Base-by-base conservation (phyloP, 2,329 filamentous ascomycete species). In the Sporothrix brasiliensis region DNA sequence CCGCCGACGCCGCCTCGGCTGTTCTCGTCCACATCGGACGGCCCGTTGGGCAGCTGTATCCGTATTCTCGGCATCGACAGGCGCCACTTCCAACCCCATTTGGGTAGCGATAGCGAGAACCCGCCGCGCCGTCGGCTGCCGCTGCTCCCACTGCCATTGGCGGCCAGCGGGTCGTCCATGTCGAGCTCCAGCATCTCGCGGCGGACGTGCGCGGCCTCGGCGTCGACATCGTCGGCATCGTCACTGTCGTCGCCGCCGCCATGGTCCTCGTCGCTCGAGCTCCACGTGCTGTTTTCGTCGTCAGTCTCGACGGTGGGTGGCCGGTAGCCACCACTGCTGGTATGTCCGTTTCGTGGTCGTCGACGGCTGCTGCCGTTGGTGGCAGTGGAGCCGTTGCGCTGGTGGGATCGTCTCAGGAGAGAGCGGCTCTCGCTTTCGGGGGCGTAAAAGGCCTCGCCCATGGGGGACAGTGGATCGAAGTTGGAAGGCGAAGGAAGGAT, bases 111-210 rank as follows among this genome's bases (percentile, higher is more conserved):
- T 39, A 87, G 75, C 7, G 81, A 82, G 72, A 86, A 84, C 27
- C 82, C 75, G 34, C 69, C 76, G 70, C 72, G 80, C 75, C 71
- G 41, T 34, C 63, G 52, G 11, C 56, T 30, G 34, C 34, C 9
- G 34, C 34, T 79, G 77, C 71, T 73, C 11, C 47, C 44, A 5
- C 56, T 21, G 27, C 24, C 56, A 24, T 14, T 14, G 14, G 27
- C 56, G 65, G 81, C 79, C 27, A 81, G 77, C 39, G 88, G 88
- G 75, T 96, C 93, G 76, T 93, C 87, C 54, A 96, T 88, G 75
- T 96, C 93, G 86, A 97, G 89, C 85, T 97, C 91, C 77, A 96
- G 88, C 82, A 98, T 90, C 80, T 95, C 92, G 74, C 91, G 87
- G 73, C 92, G 89, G 75, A 95, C 85, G 73, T 89, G 88, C 44